These are phyloP conservation scores for Rhynchospora tenuis DNA, from an alignment of 176 grass and related monocot species.

Conservation along the genomic window DNA sequence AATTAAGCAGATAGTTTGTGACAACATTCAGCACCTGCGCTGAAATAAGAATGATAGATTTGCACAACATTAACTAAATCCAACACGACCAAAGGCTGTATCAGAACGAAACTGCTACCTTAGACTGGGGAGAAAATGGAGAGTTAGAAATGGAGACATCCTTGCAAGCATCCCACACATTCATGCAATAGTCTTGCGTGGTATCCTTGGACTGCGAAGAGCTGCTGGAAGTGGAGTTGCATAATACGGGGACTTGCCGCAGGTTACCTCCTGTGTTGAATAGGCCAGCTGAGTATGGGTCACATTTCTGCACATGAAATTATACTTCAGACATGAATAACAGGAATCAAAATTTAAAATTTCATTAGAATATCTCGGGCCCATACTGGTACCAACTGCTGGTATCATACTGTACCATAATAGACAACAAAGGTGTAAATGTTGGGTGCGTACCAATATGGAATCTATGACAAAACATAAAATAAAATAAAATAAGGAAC, in stretches of 20 bases:
- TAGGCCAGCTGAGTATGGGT: slow-evolving; percentile 55
- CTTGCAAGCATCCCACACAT: slow-evolving; percentile 73
- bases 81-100: neutral
- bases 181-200: slow-evolving; percentile 45
- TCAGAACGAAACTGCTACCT: slow-evolving; percentile 5
- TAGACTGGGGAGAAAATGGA: slow-evolving; percentile 57
- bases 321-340: neutral
- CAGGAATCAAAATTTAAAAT: neutral
- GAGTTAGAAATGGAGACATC: slow-evolving; percentile 57
- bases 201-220: slow-evolving; percentile 51
- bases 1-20: neutral
- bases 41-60: neutral
- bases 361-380: neutral
- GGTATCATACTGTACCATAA: neutral
- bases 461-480: neutral
- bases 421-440: neutral
- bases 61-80: slow-evolving; percentile 1
- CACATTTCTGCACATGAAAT: slow-evolving; percentile 55
- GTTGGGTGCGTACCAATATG: neutral
- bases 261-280: slow-evolving; percentile 44
- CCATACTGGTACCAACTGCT: neutral
- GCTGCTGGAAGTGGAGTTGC: slow-evolving; percentile 47
- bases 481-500: neutral
- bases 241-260: slow-evolving; percentile 47
- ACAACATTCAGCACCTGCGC: neutral